Evolutionary conservation across 2,329 filamentous ascomycete species (phyloP).

Genomic region (Penicillium aurantiogriseum): DNA sequence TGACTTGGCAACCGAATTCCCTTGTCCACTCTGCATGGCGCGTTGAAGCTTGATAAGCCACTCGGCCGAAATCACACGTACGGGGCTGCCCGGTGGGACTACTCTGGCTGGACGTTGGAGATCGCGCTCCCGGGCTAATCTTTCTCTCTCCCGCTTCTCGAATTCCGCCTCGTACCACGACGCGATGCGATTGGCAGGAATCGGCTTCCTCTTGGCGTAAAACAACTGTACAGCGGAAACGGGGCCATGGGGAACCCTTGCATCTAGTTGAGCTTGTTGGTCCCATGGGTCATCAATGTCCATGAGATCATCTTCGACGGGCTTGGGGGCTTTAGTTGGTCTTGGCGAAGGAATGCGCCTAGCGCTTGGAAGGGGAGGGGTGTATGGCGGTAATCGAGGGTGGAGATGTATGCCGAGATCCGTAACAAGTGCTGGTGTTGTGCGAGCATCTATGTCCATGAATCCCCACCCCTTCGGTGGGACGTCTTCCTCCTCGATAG

Average conservation of each 20-base stretch:
- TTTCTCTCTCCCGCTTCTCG: slow-evolving; percentile 27
- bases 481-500: slow-evolving; percentile 5
- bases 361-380: slow-evolving; percentile 3
- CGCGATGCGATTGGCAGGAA: slow-evolving; percentile 30
- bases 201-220: slow-evolving; percentile 16
- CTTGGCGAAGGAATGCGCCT: slow-evolving; percentile 3
- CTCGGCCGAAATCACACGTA: slow-evolving; percentile 35
- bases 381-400: slow-evolving; percentile 7
- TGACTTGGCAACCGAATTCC: slow-evolving; percentile 32
- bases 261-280: slow-evolving; percentile 12
- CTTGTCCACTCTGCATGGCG: slow-evolving; percentile 29
- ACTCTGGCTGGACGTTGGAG: slow-evolving; percentile 21
- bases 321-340: slow-evolving; percentile 1
- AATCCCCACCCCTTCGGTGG: slow-evolving; percentile 6
- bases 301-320: slow-evolving; percentile 8
- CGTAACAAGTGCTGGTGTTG: slow-evolving; percentile 14
- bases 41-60: slow-evolving; percentile 38
- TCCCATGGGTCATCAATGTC: slow-evolving; percentile 24
- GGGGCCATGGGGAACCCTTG: slow-evolving; percentile 24
- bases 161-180: slow-evolving; percentile 33
- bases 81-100: slow-evolving; percentile 30
- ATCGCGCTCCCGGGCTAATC: slow-evolving; percentile 21
- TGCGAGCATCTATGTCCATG: slow-evolving; percentile 9
- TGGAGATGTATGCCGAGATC: slow-evolving; percentile 20
- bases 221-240: slow-evolving; percentile 35